These are phyloP conservation scores for Aspergillus costaricaensis DNA, from an alignment of 2,329 filamentous ascomycete genomes.

Conservation along the genomic window DNA sequence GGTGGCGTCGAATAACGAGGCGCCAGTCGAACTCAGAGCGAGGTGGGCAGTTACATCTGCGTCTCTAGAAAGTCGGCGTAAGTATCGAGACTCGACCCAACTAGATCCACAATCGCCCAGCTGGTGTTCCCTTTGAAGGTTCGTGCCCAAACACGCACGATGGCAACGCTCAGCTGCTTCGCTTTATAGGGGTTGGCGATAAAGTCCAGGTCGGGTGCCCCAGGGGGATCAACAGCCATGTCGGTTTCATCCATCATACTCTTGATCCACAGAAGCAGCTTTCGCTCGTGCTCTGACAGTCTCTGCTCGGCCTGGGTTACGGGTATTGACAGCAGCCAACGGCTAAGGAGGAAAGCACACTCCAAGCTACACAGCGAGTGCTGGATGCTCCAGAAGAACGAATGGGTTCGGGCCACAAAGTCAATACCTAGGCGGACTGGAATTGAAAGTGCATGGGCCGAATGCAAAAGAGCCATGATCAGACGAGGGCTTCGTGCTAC, in stretches of 20 bases:
- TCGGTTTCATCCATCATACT: conserved; percentile 54
- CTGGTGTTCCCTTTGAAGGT: conserved; percentile 52
- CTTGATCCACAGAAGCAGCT: conserved; percentile 51
- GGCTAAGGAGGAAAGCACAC: conserved; percentile 53
- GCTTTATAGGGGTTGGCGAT: conserved; percentile 47
- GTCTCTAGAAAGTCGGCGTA: conserved; percentile 49
- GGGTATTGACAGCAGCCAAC: conserved; percentile 50
- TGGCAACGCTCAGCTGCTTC: conserved; percentile 50
- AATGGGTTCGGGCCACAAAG: conserved; percentile 56
- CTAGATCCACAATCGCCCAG: conserved; percentile 51
- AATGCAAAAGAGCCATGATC: conserved; percentile 54
- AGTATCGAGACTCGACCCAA: conserved; percentile 49
- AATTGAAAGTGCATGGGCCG: conserved; percentile 57
- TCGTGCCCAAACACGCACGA: conserved; percentile 50
- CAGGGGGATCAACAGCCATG: conserved; percentile 44
- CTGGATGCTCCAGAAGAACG: conserved; percentile 58
- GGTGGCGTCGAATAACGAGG: neutral
- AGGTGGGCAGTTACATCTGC: conserved; percentile 18
- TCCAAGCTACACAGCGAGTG: conserved; percentile 57
- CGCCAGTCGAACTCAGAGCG: neutral
- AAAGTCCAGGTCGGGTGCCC: conserved; percentile 45
- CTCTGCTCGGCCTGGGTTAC: conserved; percentile 45
- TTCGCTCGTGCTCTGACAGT: conserved; percentile 50
- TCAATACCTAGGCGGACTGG: conserved; percentile 56
- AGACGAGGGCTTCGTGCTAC: conserved; percentile 49